Percentiles rank a stretch among this genome's conserved stretches.
These are phyloP conservation scores for Daldinia vernicosa DNA, from an alignment of 495 filamentous ascomycete species.

Conservation along the genomic window DNA sequence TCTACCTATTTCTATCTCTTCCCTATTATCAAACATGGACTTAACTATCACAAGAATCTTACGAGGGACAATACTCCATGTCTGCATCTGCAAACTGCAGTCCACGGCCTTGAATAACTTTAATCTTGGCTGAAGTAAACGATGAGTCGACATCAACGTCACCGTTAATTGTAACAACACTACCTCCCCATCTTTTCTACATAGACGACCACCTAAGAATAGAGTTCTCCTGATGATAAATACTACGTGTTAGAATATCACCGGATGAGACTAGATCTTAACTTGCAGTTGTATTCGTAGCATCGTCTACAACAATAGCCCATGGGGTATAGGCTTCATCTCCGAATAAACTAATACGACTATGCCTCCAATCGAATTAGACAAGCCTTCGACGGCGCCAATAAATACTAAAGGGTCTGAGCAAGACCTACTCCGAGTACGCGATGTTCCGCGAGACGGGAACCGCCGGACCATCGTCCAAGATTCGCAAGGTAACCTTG, in stretches of 20 bases:
- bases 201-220: too few species aligned
- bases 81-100: constrained; percentile 3
- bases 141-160: constrained; percentile 2
- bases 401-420: constrained; percentile 13
- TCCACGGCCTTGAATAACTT: constrained; percentile 5
- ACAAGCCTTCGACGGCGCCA: constrained; percentile 31
- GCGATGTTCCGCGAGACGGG: constrained; percentile 29
- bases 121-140: constrained; percentile 12
- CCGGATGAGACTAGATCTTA: neutral
- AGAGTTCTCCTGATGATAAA: neutral
- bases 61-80: neutral
- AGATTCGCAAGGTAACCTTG: constrained; percentile 47
- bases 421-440: constrained; percentile 8
- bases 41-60: neutral
- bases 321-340: neutral
- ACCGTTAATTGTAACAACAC: neutral
- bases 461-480: constrained; percentile 42
- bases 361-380: constrained; percentile 38
- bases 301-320: neutral
- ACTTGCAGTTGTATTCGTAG: neutral
- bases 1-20: neutral
- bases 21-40: neutral
- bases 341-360: neutral
- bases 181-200: neutral
- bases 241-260: neutral